A percentile compares a stretch with the other conserved stretches of the same genome.
phyloP scores from a whole-genome alignment of 805 yeast genomes.

The Lachancea nothofagi region DNA sequence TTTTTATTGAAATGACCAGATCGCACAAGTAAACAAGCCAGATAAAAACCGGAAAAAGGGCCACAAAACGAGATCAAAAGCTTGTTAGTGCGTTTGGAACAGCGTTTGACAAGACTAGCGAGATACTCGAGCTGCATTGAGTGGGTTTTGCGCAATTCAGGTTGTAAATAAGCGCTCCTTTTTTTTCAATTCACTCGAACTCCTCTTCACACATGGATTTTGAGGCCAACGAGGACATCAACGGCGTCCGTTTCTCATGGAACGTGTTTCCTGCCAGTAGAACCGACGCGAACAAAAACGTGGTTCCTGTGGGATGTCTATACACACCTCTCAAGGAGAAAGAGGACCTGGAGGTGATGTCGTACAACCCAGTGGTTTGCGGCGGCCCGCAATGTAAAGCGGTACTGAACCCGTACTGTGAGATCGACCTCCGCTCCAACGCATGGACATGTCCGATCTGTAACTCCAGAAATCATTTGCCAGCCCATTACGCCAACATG shows the following conservation, averaged over 20 bases:
- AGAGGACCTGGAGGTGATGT: constrained; percentile 69
- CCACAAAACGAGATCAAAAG: background rate
- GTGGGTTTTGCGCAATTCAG: background rate
- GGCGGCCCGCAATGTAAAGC: constrained; percentile 73
- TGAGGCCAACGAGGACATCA: constrained; percentile 62
- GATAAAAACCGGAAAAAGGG: constrained; percentile 3
- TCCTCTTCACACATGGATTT: constrained; percentile 33
- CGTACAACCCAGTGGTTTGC: constrained; percentile 82
- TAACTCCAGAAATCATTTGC: constrained; percentile 69
- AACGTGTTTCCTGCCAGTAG: constrained; percentile 84
- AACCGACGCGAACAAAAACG: constrained; percentile 83
- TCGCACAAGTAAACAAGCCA: constrained; percentile 1
- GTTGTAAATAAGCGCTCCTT: background rate
- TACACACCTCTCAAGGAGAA: constrained; percentile 89
- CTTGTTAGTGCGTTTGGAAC: background rate
- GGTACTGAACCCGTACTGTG: constrained; percentile 81
- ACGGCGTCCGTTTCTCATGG: constrained; percentile 76
- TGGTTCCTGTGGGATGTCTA: constrained; percentile 89
- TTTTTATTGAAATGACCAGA: background rate
- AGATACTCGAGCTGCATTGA: background rate
- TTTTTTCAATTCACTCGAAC: background rate
- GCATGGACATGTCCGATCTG: constrained; percentile 87
- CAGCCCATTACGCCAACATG: constrained; percentile 73
- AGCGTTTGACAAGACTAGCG: background rate
- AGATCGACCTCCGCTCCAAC: constrained; percentile 67